These are phyloP conservation scores for Geotrichum australiense DNA, from an alignment of 1,139 yeast genomes.

Conservation along the genomic window DNA sequence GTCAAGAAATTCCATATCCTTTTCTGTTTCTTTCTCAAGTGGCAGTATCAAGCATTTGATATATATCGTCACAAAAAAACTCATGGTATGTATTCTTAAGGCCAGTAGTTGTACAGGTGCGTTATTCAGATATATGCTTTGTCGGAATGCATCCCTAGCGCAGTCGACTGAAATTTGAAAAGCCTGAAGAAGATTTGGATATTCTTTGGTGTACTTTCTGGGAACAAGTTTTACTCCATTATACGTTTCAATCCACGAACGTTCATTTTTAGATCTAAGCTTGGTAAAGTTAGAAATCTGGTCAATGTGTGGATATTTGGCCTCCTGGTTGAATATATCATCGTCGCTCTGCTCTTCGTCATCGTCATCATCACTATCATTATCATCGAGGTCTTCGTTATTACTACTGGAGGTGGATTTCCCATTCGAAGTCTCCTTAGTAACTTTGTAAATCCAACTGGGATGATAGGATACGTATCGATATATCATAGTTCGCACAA, in stretches of 20 bases:
- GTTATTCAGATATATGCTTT: neutral
- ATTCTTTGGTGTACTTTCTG: slow-evolving; percentile 11
- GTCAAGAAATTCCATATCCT: slow-evolving; percentile 24
- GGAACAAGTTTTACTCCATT: slow-evolving; percentile 14
- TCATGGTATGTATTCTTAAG: slow-evolving; percentile 22
- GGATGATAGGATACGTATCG: slow-evolving; percentile 32
- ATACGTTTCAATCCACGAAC: slow-evolving; percentile 11
- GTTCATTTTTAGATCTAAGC: slow-evolving; percentile 3
- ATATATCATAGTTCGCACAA: slow-evolving; percentile 25
- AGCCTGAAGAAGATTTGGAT: slow-evolving; percentile 23
- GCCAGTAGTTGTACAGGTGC: slow-evolving; percentile 8
- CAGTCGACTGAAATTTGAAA: slow-evolving; percentile 24
- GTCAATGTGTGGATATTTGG: too few relatives aligned
- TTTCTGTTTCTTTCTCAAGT: slow-evolving; percentile 21
- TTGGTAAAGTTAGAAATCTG: neutral
- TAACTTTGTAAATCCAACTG: slow-evolving; percentile 24
- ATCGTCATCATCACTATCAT: neutral
- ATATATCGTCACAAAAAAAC: slow-evolving; percentile 26
- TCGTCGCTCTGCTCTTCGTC: slow-evolving; percentile 1
- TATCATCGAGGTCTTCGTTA: neutral
- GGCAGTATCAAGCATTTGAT: slow-evolving; percentile 27
- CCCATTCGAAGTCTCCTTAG: neutral
- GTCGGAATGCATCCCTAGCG: slow-evolving; percentile 23
- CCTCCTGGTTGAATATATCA: neutral
- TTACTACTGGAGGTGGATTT: too few relatives aligned